phyloP scores from a whole-genome alignment of 164 flowering plant species.

The Aristolochia californica region DNA sequence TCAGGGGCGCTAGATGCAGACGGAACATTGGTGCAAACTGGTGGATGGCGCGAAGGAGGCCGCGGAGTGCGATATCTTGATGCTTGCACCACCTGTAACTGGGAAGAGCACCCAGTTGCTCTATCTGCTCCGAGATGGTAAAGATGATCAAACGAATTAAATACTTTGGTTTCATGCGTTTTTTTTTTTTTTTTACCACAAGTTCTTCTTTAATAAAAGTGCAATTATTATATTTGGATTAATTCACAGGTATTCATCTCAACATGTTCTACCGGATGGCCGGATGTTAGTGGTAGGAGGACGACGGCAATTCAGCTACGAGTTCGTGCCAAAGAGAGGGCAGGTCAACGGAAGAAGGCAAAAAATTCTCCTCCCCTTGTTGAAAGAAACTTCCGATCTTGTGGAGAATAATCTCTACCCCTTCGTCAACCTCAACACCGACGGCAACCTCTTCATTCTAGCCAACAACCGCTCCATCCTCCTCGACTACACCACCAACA shows the following conservation, averaged over 20 bases:
- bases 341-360: slow-evolving; percentile 5
- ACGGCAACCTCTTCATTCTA: slow-evolving; percentile 76
- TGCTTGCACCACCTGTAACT: slow-evolving; percentile 34
- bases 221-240: too few species aligned
- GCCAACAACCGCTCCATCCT: slow-evolving; percentile 70
- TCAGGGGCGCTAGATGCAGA: slow-evolving; percentile 45
- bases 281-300: slow-evolving; percentile 58
- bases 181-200: too few species aligned
- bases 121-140: slow-evolving; percentile 61
- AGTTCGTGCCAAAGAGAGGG: slow-evolving; percentile 45
- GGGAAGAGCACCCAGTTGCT: slow-evolving; percentile 29
- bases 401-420: slow-evolving; percentile 88
- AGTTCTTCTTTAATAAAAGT: too few species aligned
- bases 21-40: slow-evolving; percentile 56
- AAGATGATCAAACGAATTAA: too few species aligned
- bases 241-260: slow-evolving; percentile 57
- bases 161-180: too few species aligned
- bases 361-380: slow-evolving; percentile 22
- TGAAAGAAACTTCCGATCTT: slow-evolving; percentile 40
- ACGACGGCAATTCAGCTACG: slow-evolving; percentile 44
- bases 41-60: slow-evolving; percentile 54
- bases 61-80: slow-evolving; percentile 31
- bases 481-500: slow-evolving; percentile 26
- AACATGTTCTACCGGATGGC: slow-evolving; percentile 49
- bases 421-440: slow-evolving; percentile 58